Conservation (phyloP, 2,329 filamentous ascomycete species). For the Stagonosporopsis rhizophila region DNA sequence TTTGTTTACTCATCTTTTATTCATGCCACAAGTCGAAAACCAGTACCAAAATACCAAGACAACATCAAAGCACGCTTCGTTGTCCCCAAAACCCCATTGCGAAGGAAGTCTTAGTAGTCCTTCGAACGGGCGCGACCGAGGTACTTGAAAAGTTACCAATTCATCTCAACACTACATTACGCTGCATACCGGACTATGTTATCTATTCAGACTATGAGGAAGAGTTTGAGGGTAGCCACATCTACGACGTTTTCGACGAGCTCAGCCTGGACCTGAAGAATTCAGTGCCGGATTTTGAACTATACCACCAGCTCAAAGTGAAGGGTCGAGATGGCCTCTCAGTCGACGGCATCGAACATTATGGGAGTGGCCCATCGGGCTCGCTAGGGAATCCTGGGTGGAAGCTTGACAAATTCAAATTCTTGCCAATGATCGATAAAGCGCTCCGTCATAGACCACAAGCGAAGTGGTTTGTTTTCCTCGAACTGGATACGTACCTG, state of each 20-base stretch:
- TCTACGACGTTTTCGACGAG: conserved; percentile 41
- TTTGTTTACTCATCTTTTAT: conserved; percentile 11
- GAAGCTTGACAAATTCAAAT: conserved; percentile 45
- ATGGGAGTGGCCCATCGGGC: conserved; percentile 19
- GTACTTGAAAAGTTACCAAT: conserved; percentile 60
- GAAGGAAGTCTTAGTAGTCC: conserved; percentile 59
- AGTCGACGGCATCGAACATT: conserved; percentile 25
- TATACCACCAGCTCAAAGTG: conserved; percentile 36
- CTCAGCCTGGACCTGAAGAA: conserved; percentile 33
- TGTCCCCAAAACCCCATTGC: conserved; percentile 5
- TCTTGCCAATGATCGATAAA: conserved; percentile 42
- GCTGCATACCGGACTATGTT: conserved; percentile 40
- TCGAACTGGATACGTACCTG: conserved; percentile 65
- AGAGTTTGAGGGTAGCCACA: conserved; percentile 27
- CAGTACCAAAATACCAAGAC: too few relatives aligned
- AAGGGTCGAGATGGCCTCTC: conserved; percentile 32
- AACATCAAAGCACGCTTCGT: neutral
- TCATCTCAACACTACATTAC: conserved; percentile 43
- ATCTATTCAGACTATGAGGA: conserved; percentile 46
- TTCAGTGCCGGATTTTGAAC: conserved; percentile 37
- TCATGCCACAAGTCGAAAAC: neutral
- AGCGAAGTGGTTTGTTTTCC: conserved; percentile 65
- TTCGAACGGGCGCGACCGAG: conserved; percentile 64
- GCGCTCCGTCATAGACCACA: conserved; percentile 45
- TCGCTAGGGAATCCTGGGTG: conserved; percentile 25